These are phyloP conservation scores for Prunella vulgaris DNA, from an alignment of 257 asterid genomes.

Conservation along the genomic window DNA sequence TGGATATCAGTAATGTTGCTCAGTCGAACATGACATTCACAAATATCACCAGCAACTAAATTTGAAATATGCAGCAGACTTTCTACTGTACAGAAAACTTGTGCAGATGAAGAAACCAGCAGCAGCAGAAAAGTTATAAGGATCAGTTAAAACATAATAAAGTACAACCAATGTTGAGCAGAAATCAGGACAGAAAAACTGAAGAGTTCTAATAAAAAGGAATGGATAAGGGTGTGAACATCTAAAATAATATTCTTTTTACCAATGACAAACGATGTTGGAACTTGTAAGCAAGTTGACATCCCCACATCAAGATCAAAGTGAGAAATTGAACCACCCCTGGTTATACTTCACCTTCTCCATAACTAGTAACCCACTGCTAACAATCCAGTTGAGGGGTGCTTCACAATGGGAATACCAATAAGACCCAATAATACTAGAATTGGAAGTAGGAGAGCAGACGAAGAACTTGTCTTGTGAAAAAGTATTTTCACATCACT, in stretches of 20 bases:
- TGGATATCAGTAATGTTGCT: slow-evolving; percentile 11
- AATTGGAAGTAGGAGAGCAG: not conserved
- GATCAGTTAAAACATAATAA: not conserved
- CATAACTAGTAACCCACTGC: not conserved
- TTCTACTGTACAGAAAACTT: not conserved
- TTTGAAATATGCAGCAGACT: not conserved
- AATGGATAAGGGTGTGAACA: not conserved
- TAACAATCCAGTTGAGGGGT: not conserved
- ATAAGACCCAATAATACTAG: not conserved
- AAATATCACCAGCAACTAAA: slow-evolving; percentile 8
- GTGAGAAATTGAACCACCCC: not conserved
- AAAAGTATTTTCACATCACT: not conserved
- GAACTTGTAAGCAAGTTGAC: not conserved
- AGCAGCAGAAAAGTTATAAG: not conserved
- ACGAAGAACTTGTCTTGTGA: not conserved
- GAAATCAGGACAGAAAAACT: not conserved
- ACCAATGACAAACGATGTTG: not conserved
- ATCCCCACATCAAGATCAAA: not conserved
- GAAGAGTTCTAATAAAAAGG: not conserved
- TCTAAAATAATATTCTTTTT: not conserved
- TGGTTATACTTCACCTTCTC: not conserved
- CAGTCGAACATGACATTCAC: slow-evolving; percentile 1
- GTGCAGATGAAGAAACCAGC: not conserved
- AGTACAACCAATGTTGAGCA: not conserved
- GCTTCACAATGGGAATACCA: not conserved